A percentile compares a stretch with the other conserved stretches of the same genome.
Conservation (phyloP, 768 basidiomycete species). For the Lactifluus echinatus region DNA sequence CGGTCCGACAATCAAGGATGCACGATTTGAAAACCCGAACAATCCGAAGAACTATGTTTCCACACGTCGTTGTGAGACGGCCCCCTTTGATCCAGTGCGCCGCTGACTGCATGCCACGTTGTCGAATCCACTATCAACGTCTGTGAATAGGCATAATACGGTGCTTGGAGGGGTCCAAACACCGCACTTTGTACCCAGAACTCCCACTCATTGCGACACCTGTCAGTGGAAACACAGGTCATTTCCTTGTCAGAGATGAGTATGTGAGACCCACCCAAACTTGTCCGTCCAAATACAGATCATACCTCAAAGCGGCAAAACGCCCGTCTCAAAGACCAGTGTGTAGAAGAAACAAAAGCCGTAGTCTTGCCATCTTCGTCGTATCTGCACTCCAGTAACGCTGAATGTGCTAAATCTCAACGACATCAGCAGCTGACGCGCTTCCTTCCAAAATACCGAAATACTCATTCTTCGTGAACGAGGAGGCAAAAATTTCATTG, state of each 20-base stretch:
- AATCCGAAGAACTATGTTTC: conserved; percentile 60
- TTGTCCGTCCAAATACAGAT: conserved; percentile 73
- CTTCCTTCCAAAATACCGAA: conserved; percentile 67
- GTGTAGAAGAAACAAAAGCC: conserved; percentile 6
- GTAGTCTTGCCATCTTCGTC: conserved; percentile 60
- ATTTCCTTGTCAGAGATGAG: not conserved
- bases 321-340: not conserved
- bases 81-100: not conserved
- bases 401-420: conserved; percentile 81
- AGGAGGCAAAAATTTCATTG: conserved; percentile 72
- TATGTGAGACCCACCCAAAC: conserved; percentile 46
- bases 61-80: not conserved
- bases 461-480: conserved; percentile 73
- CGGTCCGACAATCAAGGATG: conserved; percentile 76
- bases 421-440: conserved; percentile 58
- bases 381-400: conserved; percentile 67
- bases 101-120: conserved; percentile 43
- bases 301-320: conserved; percentile 85
- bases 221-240: conserved; percentile 30
- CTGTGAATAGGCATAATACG: conserved; percentile 80
- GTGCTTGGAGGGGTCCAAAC: conserved; percentile 78
- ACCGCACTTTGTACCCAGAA: conserved; percentile 82
- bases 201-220: conserved; percentile 65
- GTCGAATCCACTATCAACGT: conserved; percentile 88
- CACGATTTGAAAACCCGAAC: conserved; percentile 75